Conservation (phyloP, 306 rosid genomes). For the Fragaria nilgerrensis region DNA sequence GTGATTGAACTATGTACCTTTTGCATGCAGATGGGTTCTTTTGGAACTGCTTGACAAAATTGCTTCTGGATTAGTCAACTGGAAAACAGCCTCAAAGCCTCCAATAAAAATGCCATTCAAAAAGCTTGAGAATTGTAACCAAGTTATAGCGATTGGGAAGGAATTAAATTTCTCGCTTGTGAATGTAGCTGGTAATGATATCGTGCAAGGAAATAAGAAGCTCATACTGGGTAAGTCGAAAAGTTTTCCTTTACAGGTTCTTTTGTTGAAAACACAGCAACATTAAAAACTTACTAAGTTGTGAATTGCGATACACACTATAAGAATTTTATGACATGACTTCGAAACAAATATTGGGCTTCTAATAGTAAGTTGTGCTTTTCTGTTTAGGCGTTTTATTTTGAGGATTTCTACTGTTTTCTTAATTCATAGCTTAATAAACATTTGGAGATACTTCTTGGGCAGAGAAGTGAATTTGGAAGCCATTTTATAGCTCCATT, state of each 20-base stretch:
- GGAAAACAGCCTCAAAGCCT: constrained; percentile 98
- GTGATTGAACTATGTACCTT: constrained; percentile 27
- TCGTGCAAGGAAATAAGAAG: constrained; percentile 99
- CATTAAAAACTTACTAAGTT: neutral
- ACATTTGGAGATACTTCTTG: neutral
- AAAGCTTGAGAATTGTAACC: constrained; percentile 98
- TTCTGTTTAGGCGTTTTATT: neutral
- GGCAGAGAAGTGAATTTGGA: neutral
- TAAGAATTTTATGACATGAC: neutral
- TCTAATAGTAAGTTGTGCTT: neutral
- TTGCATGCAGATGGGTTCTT: constrained; percentile 82
- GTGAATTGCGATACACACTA: neutral
- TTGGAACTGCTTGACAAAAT: constrained; percentile 97
- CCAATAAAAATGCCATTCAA: constrained; percentile 99
- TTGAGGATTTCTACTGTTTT: neutral
- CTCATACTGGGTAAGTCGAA: constrained; percentile 71
- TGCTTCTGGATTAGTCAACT: constrained; percentile 78
- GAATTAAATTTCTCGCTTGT: constrained; percentile 84
- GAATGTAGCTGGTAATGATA: constrained; percentile 94
- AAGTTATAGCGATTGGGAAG: constrained; percentile 85
- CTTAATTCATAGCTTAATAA: neutral
- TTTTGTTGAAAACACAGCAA: neutral
- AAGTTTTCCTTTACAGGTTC: constrained; percentile 2
- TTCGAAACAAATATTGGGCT: neutral
- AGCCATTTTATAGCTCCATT: neutral